Conservation (phyloP, 768 basidiomycete genomes). For the Amanita polypyramis region DNA sequence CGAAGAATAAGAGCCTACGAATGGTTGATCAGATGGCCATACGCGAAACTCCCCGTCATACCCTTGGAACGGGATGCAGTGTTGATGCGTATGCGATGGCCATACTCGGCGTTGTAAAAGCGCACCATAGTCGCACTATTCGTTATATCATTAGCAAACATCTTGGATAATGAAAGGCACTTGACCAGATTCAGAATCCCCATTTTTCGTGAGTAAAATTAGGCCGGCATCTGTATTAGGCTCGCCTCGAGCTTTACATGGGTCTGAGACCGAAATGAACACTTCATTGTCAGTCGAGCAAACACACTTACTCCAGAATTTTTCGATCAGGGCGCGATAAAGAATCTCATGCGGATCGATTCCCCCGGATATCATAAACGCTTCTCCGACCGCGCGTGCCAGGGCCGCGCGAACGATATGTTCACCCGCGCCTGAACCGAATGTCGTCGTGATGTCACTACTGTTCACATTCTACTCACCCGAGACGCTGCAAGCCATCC, state of each 20-base stretch:
- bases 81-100: slow-evolving; percentile 63
- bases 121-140: slow-evolving; percentile 69
- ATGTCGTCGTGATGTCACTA: background rate
- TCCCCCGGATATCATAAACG: slow-evolving; percentile 20
- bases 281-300: background rate
- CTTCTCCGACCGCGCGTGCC: slow-evolving; percentile 45
- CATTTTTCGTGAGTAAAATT: slow-evolving; percentile 44
- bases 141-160: background rate
- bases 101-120: slow-evolving; percentile 78
- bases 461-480: slow-evolving; percentile 22
- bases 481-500: slow-evolving; percentile 64
- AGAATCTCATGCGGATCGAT: slow-evolving; percentile 50
- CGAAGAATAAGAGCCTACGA: slow-evolving; percentile 31
- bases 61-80: slow-evolving; percentile 45
- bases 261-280: slow-evolving; percentile 11
- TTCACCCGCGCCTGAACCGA: slow-evolving; percentile 55
- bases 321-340: slow-evolving; percentile 28
- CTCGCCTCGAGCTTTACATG: slow-evolving; percentile 27
- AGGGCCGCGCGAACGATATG: slow-evolving; percentile 49
- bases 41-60: slow-evolving; percentile 14
- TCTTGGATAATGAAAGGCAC: background rate
- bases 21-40: background rate
- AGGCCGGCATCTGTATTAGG: slow-evolving; percentile 47
- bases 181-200: slow-evolving; percentile 10
- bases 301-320: slow-evolving; percentile 40